phyloP scores from a whole-genome alignment of 306 rosid genomes.

The Quillaja saponaria region DNA sequence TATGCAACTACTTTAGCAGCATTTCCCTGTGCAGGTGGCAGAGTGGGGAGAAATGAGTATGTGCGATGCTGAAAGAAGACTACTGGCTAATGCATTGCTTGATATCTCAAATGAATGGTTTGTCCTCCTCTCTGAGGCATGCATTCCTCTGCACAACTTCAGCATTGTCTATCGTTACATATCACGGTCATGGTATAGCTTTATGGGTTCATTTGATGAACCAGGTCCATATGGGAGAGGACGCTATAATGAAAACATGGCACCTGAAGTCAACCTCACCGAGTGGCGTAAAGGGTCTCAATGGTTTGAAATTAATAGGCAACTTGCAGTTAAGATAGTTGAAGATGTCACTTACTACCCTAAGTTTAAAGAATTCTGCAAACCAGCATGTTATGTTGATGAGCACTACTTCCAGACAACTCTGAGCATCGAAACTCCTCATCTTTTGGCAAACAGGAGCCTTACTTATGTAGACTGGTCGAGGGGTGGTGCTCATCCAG shows the following conservation, averaged over 20 bases:
- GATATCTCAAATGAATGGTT: conserved; percentile 97
- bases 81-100: conserved; percentile 88
- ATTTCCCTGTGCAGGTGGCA: conserved; percentile 57
- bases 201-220: conserved; percentile 87
- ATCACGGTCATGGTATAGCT: conserved; percentile 74
- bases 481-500: conserved; percentile 98
- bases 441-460: conserved; percentile 79
- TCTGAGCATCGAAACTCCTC: conserved; percentile 72
- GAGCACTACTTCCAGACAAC: conserved; percentile 98
- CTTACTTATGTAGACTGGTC: conserved; percentile 97
- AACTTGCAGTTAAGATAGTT: conserved; percentile 66
- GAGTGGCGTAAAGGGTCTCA: conserved; percentile 98
- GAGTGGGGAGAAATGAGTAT: conserved; percentile 98
- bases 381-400: conserved; percentile 86
- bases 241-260: conserved; percentile 73
- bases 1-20: conserved; percentile 22
- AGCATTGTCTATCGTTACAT: conserved; percentile 70
- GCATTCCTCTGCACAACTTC: conserved; percentile 90
- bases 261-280: conserved; percentile 74
- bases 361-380: conserved; percentile 67
- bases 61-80: conserved; percentile 98
- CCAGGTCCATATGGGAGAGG: conserved; percentile 94
- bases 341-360: conserved; percentile 74
- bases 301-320: conserved; percentile 85
- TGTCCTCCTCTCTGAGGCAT: conserved; percentile 83